Conservation (phyloP, 106 monocot genomes). For the Alisma plantagoaquatica region DNA sequence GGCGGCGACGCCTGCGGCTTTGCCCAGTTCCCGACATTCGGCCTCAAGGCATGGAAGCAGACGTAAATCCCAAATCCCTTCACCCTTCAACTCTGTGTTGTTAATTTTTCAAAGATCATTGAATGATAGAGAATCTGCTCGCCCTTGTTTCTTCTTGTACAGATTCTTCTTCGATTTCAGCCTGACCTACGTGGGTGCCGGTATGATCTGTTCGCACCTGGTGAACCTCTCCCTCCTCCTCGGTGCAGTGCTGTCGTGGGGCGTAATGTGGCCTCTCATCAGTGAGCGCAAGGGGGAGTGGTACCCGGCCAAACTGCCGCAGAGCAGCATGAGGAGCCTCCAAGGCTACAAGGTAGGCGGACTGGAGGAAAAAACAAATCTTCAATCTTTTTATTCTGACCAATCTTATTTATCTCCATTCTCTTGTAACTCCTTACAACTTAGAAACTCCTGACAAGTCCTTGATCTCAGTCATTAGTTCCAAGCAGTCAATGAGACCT, state of each 20-base stretch:
- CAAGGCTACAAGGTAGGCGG: conserved; percentile 96
- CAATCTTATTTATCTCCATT: too few relatives aligned
- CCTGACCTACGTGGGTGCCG: conserved; percentile 84
- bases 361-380: too few relatives aligned
- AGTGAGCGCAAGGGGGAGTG: conserved; percentile 72
- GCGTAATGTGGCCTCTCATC: conserved; percentile 94
- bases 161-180: conserved; percentile 98
- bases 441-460: too few relatives aligned
- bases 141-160: background rate
- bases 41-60: conserved; percentile 72
- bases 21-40: conserved; percentile 88
- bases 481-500: too few relatives aligned
- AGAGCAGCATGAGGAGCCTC: conserved; percentile 91
- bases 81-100: too few relatives aligned
- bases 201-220: conserved; percentile 94
- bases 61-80: too few relatives aligned
- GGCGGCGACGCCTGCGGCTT: conserved; percentile 81
- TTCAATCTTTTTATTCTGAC: too few relatives aligned
- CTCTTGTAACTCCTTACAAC: too few relatives aligned
- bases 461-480: too few relatives aligned
- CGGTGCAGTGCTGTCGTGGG: conserved; percentile 94
- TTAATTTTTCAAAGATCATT: too few relatives aligned
- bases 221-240: conserved; percentile 87
- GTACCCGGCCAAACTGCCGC: conserved; percentile 52
- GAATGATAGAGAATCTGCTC: too few relatives aligned